These are phyloP conservation scores for Eremothecium gossypii DNA, from an alignment of 1,139 yeast species.

Conservation along the genomic window DNA sequence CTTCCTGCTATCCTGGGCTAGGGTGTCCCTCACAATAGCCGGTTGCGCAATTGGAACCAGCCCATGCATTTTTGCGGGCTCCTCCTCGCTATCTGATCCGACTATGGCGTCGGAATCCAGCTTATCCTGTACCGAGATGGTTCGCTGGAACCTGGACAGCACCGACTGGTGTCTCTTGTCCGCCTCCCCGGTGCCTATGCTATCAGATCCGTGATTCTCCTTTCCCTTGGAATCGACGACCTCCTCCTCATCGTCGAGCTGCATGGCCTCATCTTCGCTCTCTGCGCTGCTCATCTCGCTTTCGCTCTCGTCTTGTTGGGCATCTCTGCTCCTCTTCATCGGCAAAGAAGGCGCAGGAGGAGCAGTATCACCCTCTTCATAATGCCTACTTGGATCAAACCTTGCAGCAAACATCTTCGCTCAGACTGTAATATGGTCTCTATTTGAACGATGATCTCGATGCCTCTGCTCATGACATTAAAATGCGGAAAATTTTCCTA, in stretches of 20 bases:
- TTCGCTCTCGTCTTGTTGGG: slow-evolving; percentile 7
- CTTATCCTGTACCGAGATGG: slow-evolving; percentile 29
- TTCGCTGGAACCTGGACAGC: slow-evolving; percentile 35
- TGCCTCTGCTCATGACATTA: neutral
- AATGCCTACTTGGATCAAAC: slow-evolving; percentile 42
- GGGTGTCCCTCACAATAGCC: slow-evolving; percentile 31
- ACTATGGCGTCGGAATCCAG: slow-evolving; percentile 14
- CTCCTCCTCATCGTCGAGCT: slow-evolving; percentile 9
- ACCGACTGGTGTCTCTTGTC: slow-evolving; percentile 32
- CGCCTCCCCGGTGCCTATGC: slow-evolving; percentile 10
- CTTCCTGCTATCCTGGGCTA: slow-evolving; percentile 30
- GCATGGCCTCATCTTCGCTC: slow-evolving; percentile 11
- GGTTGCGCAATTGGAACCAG: slow-evolving; percentile 84
- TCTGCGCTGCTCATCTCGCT: slow-evolving; percentile 3
- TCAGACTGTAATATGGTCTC: neutral
- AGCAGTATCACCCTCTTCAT: slow-evolving; percentile 12
- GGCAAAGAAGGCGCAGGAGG: slow-evolving; percentile 12
- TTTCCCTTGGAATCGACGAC: slow-evolving; percentile 8
- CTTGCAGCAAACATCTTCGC: slow-evolving; percentile 53
- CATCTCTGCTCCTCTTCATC: slow-evolving; percentile 15
- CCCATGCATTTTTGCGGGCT: slow-evolving; percentile 37
- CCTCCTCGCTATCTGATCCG: slow-evolving; percentile 14
- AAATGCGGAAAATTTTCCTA: slow-evolving; percentile 1
- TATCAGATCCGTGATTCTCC: slow-evolving; percentile 12
- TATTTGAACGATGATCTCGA: neutral